Evolutionary conservation across 2,329 filamentous ascomycete genomes (phyloP).

Genomic region (Colletotrichum sp.): DNA sequence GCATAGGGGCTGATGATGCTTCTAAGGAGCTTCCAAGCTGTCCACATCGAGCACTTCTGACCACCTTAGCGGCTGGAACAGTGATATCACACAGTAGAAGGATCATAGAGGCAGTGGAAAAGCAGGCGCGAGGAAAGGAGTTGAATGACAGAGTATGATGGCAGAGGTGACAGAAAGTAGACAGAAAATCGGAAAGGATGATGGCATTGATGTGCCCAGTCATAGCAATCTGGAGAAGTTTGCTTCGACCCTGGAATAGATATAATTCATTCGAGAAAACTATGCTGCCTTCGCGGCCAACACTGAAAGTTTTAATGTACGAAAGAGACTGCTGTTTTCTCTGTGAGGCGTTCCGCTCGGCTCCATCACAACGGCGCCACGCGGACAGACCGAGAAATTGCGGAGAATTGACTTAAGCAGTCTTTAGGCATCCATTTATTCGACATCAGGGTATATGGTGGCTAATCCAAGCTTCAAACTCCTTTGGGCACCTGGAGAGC

Average conservation of each 20-base stretch:
- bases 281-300: background rate
- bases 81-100: background rate
- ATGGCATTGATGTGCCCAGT: background rate
- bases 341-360: background rate
- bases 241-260: background rate
- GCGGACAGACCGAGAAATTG: background rate
- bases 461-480: background rate
- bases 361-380: background rate
- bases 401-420: accelerated
- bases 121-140: background rate
- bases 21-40: background rate
- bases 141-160: background rate
- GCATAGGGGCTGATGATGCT: background rate
- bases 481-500: background rate
- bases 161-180: background rate
- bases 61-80: background rate
- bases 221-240: accelerated
- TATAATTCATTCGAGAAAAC: background rate
- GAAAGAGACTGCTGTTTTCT: background rate
- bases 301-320: background rate
- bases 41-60: background rate
- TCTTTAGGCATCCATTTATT: background rate
- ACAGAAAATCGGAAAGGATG: background rate
- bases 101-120: background rate
- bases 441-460: background rate